Evolutionary conservation across 805 yeast genomes (phyloP).

Genomic region (Yamadazyma sp.): DNA sequence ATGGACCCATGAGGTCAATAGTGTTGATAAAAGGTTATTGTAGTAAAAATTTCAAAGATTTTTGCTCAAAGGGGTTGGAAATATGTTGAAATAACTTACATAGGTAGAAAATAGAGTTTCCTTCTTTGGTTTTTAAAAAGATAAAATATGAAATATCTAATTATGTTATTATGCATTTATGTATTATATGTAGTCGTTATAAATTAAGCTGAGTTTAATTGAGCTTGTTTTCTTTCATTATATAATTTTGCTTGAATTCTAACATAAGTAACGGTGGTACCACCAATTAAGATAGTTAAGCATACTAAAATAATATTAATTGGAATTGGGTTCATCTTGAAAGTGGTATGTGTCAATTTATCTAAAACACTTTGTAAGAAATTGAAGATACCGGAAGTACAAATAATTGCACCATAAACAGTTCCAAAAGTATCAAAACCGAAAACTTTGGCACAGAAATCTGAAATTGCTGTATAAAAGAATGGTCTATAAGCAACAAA

Average conservation of each 20-base stretch:
- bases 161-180: too few relatives aligned
- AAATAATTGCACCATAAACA: slow-evolving; percentile 54
- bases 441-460: slow-evolving; percentile 60
- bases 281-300: slow-evolving; percentile 44
- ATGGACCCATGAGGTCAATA: too few relatives aligned
- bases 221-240: slow-evolving; percentile 10
- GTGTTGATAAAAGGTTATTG: too few relatives aligned
- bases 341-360: slow-evolving; percentile 46
- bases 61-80: too few relatives aligned
- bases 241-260: slow-evolving; percentile 11
- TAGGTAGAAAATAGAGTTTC: too few relatives aligned
- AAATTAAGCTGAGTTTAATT: slow-evolving; percentile 2
- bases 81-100: too few relatives aligned
- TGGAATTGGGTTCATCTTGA: slow-evolving; percentile 55
- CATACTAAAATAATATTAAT: slow-evolving; percentile 39
- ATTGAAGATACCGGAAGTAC: slow-evolving; percentile 50
- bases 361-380: slow-evolving; percentile 48
- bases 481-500: slow-evolving; percentile 57
- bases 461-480: slow-evolving; percentile 55
- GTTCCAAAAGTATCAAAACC: slow-evolving; percentile 62
- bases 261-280: slow-evolving; percentile 39
- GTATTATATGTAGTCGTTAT: too few relatives aligned
- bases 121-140: too few relatives aligned
- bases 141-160: too few relatives aligned
- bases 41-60: too few relatives aligned